Percentiles rank a stretch among this genome's conserved stretches.
These are phyloP conservation scores for Microsporum canis DNA, from an alignment of 2,329 filamentous ascomycete species.

Conservation along the genomic window DNA sequence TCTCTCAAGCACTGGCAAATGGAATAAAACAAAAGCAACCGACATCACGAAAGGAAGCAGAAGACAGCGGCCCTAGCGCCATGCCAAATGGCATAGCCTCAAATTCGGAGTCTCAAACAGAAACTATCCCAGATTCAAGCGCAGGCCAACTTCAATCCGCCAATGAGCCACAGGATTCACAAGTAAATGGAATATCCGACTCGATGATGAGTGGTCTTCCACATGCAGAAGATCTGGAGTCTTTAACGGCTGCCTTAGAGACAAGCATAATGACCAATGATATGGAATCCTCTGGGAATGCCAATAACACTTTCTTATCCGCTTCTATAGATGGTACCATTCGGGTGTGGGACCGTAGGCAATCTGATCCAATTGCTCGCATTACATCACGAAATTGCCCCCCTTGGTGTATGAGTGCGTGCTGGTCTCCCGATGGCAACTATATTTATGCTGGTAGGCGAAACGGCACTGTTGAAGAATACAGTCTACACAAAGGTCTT, in stretches of 20 bases:
- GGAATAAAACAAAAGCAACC: conserved; percentile 37
- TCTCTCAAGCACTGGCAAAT: conserved; percentile 60
- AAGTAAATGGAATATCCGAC: conserved; percentile 21
- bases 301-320: conserved; percentile 70
- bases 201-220: conserved; percentile 32
- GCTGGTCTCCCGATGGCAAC: conserved; percentile 93
- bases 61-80: neutral
- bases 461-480: conserved; percentile 92
- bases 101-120: conserved; percentile 13
- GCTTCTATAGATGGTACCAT: conserved; percentile 46
- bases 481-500: conserved; percentile 67
- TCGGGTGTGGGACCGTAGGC: conserved; percentile 46
- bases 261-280: conserved; percentile 14
- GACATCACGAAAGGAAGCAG: neutral
- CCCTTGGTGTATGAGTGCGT: conserved; percentile 95
- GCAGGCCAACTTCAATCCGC: neutral
- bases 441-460: conserved; percentile 84
- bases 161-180: conserved; percentile 1
- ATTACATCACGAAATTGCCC: conserved; percentile 67
- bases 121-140: conserved; percentile 1
- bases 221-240: conserved; percentile 32
- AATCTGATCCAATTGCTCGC: conserved; percentile 63
- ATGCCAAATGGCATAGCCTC: conserved; percentile 9
- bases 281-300: conserved; percentile 40
- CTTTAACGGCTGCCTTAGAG: conserved; percentile 19